Conservation (phyloP, 2,329 filamentous ascomycete species). For the Botrytis sinoallii region DNA sequence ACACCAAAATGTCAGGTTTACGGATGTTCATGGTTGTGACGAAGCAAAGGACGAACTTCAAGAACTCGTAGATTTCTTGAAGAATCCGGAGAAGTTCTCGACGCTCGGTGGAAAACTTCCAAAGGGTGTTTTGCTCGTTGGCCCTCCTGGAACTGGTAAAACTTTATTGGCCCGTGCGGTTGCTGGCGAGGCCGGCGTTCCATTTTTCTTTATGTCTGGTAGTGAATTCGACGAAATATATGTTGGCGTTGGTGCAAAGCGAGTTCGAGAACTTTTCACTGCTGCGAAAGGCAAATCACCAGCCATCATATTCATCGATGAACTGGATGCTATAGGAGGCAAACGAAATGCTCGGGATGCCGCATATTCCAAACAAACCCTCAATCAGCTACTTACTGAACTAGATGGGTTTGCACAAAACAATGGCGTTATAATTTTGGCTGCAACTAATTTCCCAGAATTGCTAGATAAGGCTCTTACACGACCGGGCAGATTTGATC, state of each 20-base stretch:
- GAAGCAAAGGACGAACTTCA: slow-evolving; percentile 98
- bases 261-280: slow-evolving; percentile 87
- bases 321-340: slow-evolving; percentile 89
- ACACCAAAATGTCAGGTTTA: slow-evolving; percentile 86
- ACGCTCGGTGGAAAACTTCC: slow-evolving; percentile 93
- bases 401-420: slow-evolving; percentile 95
- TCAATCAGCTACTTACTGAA: slow-evolving; percentile 96
- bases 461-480: slow-evolving; percentile 92
- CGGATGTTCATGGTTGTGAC: slow-evolving; percentile 93
- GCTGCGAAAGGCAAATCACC: slow-evolving; percentile 83
- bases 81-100: slow-evolving; percentile 89
- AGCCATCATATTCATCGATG: slow-evolving; percentile 93
- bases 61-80: slow-evolving; percentile 93
- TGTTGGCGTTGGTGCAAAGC: slow-evolving; percentile 93
- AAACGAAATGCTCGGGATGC: slow-evolving; percentile 91
- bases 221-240: slow-evolving; percentile 99
- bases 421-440: slow-evolving; percentile 91
- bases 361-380: slow-evolving; percentile 92
- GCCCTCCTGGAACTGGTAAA: slow-evolving; percentile 95
- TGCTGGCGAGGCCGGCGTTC: slow-evolving; percentile 92
- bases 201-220: slow-evolving; percentile 99
- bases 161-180: slow-evolving; percentile 93
- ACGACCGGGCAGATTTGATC: slow-evolving; percentile 91
- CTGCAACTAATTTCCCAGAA: slow-evolving; percentile 93
- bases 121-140: slow-evolving; percentile 92